Conservation (phyloP, 495 filamentous ascomycete species). For the Trichoderma asperelloides region DNA sequence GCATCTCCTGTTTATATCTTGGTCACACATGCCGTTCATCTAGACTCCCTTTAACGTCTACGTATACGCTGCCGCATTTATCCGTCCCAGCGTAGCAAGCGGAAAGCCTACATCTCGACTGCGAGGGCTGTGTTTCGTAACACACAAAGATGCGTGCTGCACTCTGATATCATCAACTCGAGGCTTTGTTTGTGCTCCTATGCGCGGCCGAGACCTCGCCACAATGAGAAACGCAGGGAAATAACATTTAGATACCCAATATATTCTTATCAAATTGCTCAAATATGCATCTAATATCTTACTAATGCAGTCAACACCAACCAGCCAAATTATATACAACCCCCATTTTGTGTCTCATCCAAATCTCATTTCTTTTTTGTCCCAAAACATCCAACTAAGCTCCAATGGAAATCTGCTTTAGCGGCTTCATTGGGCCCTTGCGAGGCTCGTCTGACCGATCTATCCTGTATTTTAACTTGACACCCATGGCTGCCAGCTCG, state of each 20-base stretch:
- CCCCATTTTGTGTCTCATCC: neutral
- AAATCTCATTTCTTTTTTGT: neutral
- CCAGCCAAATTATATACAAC: neutral
- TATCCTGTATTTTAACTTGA: conserved; percentile 82
- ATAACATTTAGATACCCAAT: neutral
- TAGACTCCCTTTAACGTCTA: neutral
- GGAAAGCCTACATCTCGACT: neutral
- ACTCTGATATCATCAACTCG: neutral
- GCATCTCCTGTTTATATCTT: too few relatives aligned
- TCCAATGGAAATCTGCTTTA: conserved; percentile 12
- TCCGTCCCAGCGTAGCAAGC: neutral
- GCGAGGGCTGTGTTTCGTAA: neutral
- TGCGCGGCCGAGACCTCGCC: too few relatives aligned
- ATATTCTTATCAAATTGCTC: neutral
- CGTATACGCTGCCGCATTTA: neutral
- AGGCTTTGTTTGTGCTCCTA: neutral
- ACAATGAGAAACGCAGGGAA: neutral
- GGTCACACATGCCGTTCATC: neutral
- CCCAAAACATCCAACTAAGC: neutral
- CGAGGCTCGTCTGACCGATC: conserved; percentile 43
- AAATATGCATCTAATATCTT: neutral
- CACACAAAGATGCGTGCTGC: neutral
- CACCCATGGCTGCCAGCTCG: conserved; percentile 88
- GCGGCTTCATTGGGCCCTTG: conserved; percentile 30
- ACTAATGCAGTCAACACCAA: neutral